Base-by-base conservation (phyloP, 176 grass and related monocot genomes). In the Phragmites australis region DNA sequence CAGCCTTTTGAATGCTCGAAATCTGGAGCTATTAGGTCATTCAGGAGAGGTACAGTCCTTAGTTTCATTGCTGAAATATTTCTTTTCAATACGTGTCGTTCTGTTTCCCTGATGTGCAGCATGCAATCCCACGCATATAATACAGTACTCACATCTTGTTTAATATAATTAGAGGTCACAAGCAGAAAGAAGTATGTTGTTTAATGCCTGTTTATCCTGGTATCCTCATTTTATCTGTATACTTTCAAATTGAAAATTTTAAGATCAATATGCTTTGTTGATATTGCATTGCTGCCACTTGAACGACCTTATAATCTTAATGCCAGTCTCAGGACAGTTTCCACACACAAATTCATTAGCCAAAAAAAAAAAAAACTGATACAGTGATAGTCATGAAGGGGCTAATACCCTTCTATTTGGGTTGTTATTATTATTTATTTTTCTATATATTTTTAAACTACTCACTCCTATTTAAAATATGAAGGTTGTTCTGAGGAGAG, bases 401-500 rank as follows among this genome's bases (percentile, higher is more conserved):
- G 10, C 5, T 18, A 12, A 44, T 47, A 12, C 3, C 25, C 1
- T 27, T 61, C 16, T 17, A 62, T 9, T 45, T 21, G 25, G 40
- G 4, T 16, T 68, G 22, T 77, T 65, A 42, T n/a, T 82, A 73
- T 41, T 25, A 25, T 59, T 59, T 48, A 3, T 65, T 67, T 3
- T 65, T 56, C 5, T 4, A 6, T 56, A 6, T 66, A 42, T 64
- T 46, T 37, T 43, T 76, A 37, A 56, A 75, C 2, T 47, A 58
- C 63, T 59, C 63, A 50, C 42, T 84, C 44, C 11, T 14, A 2
- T 29, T 77, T 47, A 14, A 37, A 68, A 37, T 65, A 47, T 84
- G 63, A 84, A 84, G 82, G 74, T 84, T 16, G 9, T 84, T 70
- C 16, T 84, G 30, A 70, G 64, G 11, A 84, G 73, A 47, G 82